Percentiles rank a stretch among this genome's conserved stretches.
Conservation (phyloP, 257 asterid species). For the Solanum medicagineum region DNA sequence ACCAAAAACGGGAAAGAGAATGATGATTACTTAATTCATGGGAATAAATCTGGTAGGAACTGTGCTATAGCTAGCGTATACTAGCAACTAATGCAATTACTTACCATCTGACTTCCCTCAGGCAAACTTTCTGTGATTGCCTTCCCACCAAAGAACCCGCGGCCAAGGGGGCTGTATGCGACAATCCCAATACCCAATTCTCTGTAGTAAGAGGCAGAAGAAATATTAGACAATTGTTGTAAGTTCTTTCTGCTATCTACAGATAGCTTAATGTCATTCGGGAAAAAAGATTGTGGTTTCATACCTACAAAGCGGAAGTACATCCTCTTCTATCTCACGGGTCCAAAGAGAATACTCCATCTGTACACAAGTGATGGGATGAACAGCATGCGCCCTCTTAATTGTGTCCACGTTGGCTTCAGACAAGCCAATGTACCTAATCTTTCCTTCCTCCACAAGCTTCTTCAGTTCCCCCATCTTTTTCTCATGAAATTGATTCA, state of each 20-base stretch:
- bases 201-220: slow-evolving; percentile 6
- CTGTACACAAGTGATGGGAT: slow-evolving; percentile 41
- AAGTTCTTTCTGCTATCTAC: background rate
- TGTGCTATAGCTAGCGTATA: background rate
- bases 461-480: slow-evolving; percentile 45
- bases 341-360: slow-evolving; percentile 58
- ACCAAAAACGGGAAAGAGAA: background rate
- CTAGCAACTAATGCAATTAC: background rate
- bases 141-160: slow-evolving; percentile 47
- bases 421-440: slow-evolving; percentile 40
- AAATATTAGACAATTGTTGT: background rate
- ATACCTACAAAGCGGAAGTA: slow-evolving; percentile 47
- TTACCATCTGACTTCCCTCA: slow-evolving; percentile 28
- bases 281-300: background rate
- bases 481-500: background rate
- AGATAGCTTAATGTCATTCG: background rate
- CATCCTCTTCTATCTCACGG: slow-evolving; percentile 39
- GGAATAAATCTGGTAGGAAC: background rate
- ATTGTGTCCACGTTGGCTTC: slow-evolving; percentile 46
- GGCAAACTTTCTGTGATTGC: slow-evolving; percentile 26
- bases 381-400: slow-evolving; percentile 47
- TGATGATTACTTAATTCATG: background rate
- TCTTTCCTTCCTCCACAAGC: slow-evolving; percentile 46
- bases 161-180: slow-evolving; percentile 47
- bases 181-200: slow-evolving; percentile 43